Base-by-base conservation (phyloP, 106 monocot species). In the Acorus calamus region DNA sequence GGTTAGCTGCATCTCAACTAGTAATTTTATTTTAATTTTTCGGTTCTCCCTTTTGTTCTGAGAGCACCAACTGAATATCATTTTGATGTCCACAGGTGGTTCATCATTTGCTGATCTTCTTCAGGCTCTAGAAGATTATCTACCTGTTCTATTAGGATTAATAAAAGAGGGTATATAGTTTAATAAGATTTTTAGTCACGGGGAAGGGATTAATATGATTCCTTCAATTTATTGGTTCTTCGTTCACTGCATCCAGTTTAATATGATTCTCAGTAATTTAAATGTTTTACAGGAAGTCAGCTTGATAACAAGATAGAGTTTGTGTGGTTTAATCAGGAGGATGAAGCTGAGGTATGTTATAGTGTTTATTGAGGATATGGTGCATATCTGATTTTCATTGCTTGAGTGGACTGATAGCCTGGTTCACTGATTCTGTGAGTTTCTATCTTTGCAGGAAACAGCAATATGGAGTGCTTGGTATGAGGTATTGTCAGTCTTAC, bases 401-500 rank as follows among this genome's bases (percentile, higher is more conserved):
- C 3, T 3, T 50, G 63, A 11, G 46, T 70, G 14, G 9, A n/a
- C 14, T 10, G 53, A 8, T 55, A 42, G 4, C 11, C 47, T 66
- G 10, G 53, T 65, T 28, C 50, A 4, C 7, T 61, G 44, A 13
- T 47, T 41, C 50, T 46, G 41, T 28, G 28, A 28, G n/a, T 49
- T 66, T 41, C 7, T 14, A 4, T 52, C 5, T 53, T 8, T 75
- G 53, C 69, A 92, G 92, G 92, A 92, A 60, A 84, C 92, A n/a
- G 50, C 50, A 50, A 82, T 87, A 63, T 60, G 79, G 67, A 67
- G 75, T 82, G 84, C 84, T 69, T 84, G 77, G 84, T 92, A 92
- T 66, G 92, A 92, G 82, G 78, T 92, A 42, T 53, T 92, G 53
- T 92, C 92, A 49, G 79, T 84, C 63, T 64, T 92, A 48, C 92